A percentile compares a stretch with the other conserved stretches of the same genome.
phyloP scores from a whole-genome alignment of 148 eudicot genomes.

The Arbutus unedo region DNA sequence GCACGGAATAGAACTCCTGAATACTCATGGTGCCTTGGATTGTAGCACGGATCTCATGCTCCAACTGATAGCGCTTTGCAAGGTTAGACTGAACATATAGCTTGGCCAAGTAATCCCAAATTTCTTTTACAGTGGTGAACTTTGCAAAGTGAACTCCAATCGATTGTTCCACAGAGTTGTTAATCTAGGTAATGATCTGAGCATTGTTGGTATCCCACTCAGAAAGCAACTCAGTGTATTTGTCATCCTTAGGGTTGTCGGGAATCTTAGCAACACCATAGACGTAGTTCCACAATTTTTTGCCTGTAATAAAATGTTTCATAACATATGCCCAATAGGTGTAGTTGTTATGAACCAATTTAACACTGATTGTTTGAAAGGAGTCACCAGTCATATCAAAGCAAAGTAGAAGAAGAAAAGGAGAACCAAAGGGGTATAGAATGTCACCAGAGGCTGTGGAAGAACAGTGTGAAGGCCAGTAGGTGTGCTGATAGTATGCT shows the following conservation, averaged over 20 bases:
- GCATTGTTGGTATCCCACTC: background rate
- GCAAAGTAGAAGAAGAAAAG: no score
- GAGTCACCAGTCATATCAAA: background rate
- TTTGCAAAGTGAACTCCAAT: no score
- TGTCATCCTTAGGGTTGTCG: no score
- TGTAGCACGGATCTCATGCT: background rate
- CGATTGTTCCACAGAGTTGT: no score
- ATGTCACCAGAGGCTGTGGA: no score
- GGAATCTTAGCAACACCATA: background rate
- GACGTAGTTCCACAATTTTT: background rate
- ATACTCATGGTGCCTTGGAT: background rate
- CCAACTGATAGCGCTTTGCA: no score
- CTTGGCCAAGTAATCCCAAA: background rate
- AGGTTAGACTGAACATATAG: no score
- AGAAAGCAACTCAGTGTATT: background rate
- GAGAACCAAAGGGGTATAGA: no score
- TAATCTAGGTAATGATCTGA: background rate
- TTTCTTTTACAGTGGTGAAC: no score
- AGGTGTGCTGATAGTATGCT: no score
- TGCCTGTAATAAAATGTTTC: background rate
- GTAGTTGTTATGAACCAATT: background rate
- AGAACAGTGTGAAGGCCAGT: no score
- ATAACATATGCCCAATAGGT: conserved; percentile 5
- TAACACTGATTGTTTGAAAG: background rate
- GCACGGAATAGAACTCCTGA: background rate